A percentile compares a stretch with the other conserved stretches of the same genome.
Conservation (phyloP, 169 alveolate species). For the Plasmodium vinckei region DNA sequence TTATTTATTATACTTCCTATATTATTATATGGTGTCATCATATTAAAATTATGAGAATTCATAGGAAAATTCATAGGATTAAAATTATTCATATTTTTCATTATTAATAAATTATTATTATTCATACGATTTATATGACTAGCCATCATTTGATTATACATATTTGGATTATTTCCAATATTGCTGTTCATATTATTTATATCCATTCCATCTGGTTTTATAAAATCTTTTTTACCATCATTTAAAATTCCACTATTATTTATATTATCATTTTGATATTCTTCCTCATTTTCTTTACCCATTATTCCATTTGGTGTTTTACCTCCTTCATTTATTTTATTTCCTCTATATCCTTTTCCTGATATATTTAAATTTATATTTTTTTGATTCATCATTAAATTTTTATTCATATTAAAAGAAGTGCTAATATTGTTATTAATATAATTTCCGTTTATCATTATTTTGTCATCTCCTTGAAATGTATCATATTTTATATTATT, state of each 20-base stretch:
- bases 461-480: no score
- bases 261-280: not conserved
- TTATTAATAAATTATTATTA: conserved; percentile 1
- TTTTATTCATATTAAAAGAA: no score
- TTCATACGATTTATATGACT: conserved; percentile 3
- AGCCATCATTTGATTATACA: not conserved
- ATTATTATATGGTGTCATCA: conserved; percentile 4
- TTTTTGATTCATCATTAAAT: no score
- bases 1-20: not conserved
- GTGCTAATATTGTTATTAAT: no score
- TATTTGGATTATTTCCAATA: not conserved
- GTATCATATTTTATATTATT: no score
- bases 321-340: not conserved
- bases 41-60: conserved; percentile 26
- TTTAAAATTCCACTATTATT: not conserved
- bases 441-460: no score
- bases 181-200: conserved; percentile 21
- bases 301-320: not conserved
- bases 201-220: not conserved
- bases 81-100: conserved; percentile 18
- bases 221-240: not conserved
- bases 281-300: conserved; percentile 15
- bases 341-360: not conserved
- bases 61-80: conserved; percentile 28
- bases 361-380: not conserved